Base-by-base conservation (phyloP, 2,329 filamentous ascomycete species). In the Aspergillus persii region DNA sequence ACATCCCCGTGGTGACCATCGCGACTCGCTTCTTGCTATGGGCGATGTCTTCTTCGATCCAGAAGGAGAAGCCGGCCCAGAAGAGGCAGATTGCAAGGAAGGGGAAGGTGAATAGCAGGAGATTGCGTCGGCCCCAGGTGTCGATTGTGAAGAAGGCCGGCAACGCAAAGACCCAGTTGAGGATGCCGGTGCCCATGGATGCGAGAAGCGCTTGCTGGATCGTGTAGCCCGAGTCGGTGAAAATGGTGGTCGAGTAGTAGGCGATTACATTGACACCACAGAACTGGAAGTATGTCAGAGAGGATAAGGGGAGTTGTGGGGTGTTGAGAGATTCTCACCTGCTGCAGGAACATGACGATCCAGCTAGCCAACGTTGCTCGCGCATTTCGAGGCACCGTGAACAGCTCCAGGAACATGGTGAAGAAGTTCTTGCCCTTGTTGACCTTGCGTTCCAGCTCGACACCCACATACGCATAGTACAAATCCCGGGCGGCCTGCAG, bases 331-430 rank as follows among this genome's bases (percentile, higher is more conserved):
- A 23, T 23, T 23, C 63, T 60, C 65, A 75, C 77, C 67, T 87
- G 85, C 66, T 89, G 85, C 78, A 86, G 81, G 62, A 87, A 88
- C 86, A 89, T 89, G 57, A 88, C 84, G 44, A 87, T 83, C 72
- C 85, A 81, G 1, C 80, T 84, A 2, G 73, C 81, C 68, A 84
- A 39, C 76, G 72, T 79, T 77, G 83, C 86, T 54, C 86, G 84
- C 29, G 86, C 80, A 68, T 88, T 88, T 31, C 87, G 82, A 1
- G 84, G 84, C 39, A 89, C 71, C 0, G 82, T 85, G 62, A 89
- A 81, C 4, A 89, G 75, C 66, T 89, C 86, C 61, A 79, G 76
- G 64, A 88, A 67, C 66, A 81, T 81, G 6, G 78, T 78, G 60
- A 81, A 79, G 53, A 84, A 77, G 67, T 76, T 83, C 57, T 80